phyloP scores from a whole-genome alignment of 768 basidiomycete species.

The Tylopilus subfusipes region DNA sequence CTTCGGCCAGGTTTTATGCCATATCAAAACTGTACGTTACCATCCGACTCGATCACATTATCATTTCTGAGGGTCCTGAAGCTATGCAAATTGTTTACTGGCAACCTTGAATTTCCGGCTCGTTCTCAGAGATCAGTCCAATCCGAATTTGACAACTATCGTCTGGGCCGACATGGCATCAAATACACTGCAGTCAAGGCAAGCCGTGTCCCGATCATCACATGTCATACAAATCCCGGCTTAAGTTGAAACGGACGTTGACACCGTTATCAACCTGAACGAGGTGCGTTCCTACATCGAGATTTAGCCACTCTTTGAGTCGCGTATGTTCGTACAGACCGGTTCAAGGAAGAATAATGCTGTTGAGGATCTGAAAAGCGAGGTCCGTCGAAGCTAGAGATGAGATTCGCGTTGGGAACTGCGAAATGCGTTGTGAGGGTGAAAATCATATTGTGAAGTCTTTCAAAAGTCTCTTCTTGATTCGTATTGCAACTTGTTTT shows the following conservation, averaged over 20 bases:
- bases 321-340: not conserved
- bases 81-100: conserved; percentile 19
- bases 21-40: conserved; percentile 15
- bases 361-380: not conserved
- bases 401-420: too few species aligned
- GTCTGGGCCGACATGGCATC: conserved; percentile 2
- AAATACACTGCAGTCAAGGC: not conserved
- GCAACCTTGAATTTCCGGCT: conserved; percentile 16
- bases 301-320: not conserved
- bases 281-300: not conserved
- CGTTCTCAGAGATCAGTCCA: conserved; percentile 1
- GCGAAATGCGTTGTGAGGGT: too few species aligned
- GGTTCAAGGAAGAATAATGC: not conserved
- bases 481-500: too few species aligned
- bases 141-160: not conserved
- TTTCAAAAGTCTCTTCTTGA: too few species aligned
- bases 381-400: not conserved
- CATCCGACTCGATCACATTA: not conserved
- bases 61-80: not conserved
- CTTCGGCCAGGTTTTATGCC: conserved; percentile 4
- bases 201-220: not conserved
- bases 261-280: not conserved
- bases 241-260: not conserved
- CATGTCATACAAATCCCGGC: not conserved
- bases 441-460: too few species aligned